Evolutionary conservation across 768 basidiomycete genomes (phyloP).

Genomic region (Leccinum barrowsii): DNA sequence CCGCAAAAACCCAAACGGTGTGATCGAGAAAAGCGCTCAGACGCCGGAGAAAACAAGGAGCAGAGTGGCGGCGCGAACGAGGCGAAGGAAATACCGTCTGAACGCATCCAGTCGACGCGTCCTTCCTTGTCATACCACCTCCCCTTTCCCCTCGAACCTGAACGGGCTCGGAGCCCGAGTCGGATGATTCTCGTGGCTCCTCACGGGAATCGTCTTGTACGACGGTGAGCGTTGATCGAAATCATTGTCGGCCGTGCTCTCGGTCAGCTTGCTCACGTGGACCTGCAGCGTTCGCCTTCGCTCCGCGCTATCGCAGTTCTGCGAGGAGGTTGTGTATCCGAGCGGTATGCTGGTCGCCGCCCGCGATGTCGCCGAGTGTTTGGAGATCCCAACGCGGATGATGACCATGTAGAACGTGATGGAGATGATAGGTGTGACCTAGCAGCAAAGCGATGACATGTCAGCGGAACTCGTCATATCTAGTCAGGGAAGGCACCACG

Average conservation of each 20-base stretch:
- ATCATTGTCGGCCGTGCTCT: not conserved
- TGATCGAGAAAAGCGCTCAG: too few relatives aligned
- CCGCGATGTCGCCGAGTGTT: not conserved
- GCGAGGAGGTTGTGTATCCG: too few relatives aligned
- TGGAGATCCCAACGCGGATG: not conserved
- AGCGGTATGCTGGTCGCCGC: not conserved
- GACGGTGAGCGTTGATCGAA: not conserved
- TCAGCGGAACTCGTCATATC: not conserved
- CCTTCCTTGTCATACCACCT: not conserved
- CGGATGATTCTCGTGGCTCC: not conserved
- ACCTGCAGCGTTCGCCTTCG: not conserved
- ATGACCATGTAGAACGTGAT: constrained; percentile 6
- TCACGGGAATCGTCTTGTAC: not conserved
- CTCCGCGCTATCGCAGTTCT: too few relatives aligned
- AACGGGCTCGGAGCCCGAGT: not conserved
- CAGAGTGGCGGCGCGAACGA: too few relatives aligned
- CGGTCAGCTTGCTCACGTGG: not conserved
- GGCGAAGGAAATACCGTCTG: too few relatives aligned
- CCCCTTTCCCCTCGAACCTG: not conserved
- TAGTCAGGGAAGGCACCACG: not conserved
- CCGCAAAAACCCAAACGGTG: too few relatives aligned
- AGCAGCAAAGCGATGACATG: not conserved
- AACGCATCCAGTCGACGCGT: too few relatives aligned
- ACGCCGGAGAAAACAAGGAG: too few relatives aligned
- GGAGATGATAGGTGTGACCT: constrained; percentile 5